Percentiles rank a stretch among this genome's conserved stretches.
Conservation (phyloP, 2,329 filamentous ascomycete species). For the Clarireedia sp. region DNA sequence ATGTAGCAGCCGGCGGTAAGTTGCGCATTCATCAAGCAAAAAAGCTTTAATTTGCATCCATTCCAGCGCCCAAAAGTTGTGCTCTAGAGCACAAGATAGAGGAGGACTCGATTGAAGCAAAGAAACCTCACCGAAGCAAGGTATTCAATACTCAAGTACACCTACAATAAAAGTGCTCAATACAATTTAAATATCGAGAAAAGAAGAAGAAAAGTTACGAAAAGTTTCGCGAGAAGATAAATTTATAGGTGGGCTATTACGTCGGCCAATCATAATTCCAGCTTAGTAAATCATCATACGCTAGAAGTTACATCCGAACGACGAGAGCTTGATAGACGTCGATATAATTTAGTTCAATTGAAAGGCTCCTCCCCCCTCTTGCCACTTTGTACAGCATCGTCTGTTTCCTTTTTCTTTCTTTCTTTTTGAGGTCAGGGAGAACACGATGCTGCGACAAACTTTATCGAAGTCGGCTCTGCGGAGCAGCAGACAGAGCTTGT, state of each 20-base stretch:
- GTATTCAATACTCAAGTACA: conserved; percentile 44
- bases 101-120: conserved; percentile 51
- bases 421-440: conserved; percentile 46
- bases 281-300: conserved; percentile 19
- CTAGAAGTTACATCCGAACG: conserved; percentile 10
- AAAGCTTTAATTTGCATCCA: conserved; percentile 60
- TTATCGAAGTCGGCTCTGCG: conserved; percentile 62
- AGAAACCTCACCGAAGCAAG: conserved; percentile 30
- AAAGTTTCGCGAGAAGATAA: conserved; percentile 17
- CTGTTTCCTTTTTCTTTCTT: conserved; percentile 30
- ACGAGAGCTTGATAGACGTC: conserved; percentile 12
- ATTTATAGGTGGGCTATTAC: conserved; percentile 15
- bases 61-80: conserved; percentile 51
- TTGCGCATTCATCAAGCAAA: conserved; percentile 39
- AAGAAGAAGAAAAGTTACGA: conserved; percentile 24
- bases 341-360: conserved; percentile 9
- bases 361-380: conserved; percentile 2
- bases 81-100: conserved; percentile 66
- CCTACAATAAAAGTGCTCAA: conserved; percentile 65
- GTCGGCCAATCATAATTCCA: conserved; percentile 18
- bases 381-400: conserved; percentile 14
- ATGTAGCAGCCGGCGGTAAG: conserved; percentile 72
- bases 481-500: conserved; percentile 50
- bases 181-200: conserved; percentile 48
- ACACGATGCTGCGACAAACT: conserved; percentile 61